A percentile compares a stretch with the other conserved stretches of the same genome.
phyloP scores from a whole-genome alignment of 108 stramenopile genomes.

The Fistulifera pelliculosa region DNA sequence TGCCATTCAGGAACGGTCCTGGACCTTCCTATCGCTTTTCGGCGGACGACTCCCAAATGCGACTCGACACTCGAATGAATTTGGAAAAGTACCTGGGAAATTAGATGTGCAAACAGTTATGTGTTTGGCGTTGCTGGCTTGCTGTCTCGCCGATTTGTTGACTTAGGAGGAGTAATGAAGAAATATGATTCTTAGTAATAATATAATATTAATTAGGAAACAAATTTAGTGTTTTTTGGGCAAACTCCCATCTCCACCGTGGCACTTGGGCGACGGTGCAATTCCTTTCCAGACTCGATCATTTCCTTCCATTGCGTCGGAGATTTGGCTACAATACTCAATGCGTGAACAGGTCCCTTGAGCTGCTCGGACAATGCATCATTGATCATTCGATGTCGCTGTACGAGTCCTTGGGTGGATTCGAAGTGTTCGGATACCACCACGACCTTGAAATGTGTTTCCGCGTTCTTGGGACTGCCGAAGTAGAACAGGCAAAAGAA shows the following conservation, averaged over 20 bases:
- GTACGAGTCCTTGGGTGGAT: constrained; percentile 41
- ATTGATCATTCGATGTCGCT: constrained; percentile 86
- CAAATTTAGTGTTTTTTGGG: too few species aligned
- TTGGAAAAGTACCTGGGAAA: constrained; percentile 1
- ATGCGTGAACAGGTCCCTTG: constrained; percentile 87
- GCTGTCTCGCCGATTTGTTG: too few species aligned
- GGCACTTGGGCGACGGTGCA: constrained; percentile 54
- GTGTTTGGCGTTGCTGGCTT: too few species aligned
- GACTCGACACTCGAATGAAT: background rate
- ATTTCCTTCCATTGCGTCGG: constrained; percentile 77
- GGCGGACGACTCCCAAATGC: constrained; percentile 8
- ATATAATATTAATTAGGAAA: too few species aligned
- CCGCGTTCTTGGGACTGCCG: constrained; percentile 49
- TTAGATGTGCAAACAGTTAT: too few species aligned
- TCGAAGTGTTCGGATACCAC: constrained; percentile 73
- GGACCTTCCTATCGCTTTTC: constrained; percentile 60
- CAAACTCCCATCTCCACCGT: constrained; percentile 62
- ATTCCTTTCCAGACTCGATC: too few species aligned
- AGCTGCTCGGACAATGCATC: constrained; percentile 59
- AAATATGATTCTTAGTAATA: too few species aligned
- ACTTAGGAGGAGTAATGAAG: too few species aligned
- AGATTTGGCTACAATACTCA: constrained; percentile 92
- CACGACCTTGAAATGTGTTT: constrained; percentile 95
- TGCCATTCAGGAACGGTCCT: constrained; percentile 89
- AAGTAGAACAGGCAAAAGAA: constrained; percentile 2